These are phyloP conservation scores for Ganoderma sinense DNA, from an alignment of 1,284 basidiomycete species.

Conservation along the genomic window DNA sequence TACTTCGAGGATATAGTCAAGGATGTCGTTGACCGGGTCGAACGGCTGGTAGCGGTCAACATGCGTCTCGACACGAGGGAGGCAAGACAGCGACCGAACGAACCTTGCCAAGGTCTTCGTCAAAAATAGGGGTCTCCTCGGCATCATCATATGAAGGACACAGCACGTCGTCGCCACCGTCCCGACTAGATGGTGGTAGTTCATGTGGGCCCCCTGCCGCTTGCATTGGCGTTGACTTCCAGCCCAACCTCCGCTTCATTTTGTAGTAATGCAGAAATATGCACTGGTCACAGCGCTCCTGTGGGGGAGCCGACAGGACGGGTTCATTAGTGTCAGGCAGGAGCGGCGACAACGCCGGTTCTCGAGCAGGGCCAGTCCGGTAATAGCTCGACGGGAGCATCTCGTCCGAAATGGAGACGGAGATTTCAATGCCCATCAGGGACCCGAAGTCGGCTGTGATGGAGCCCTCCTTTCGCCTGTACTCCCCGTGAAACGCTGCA, in stretches of 20 bases:
- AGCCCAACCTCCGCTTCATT: constrained; percentile 26
- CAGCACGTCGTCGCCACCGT: constrained; percentile 1
- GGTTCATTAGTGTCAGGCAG: background rate
- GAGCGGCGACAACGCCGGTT: background rate
- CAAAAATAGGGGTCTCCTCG: background rate
- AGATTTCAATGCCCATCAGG: constrained; percentile 5
- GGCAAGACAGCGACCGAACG: background rate
- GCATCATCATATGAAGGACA: background rate
- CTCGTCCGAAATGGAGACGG: constrained; percentile 9
- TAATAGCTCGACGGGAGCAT: constrained; percentile 5
- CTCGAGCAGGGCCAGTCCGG: background rate
- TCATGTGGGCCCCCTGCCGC: constrained; percentile 31
- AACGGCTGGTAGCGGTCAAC: constrained; percentile 1
- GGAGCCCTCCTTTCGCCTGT: constrained; percentile 7
- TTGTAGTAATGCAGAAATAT: constrained; percentile 35
- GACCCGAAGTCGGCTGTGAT: constrained; percentile 10
- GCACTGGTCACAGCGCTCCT: constrained; percentile 28
- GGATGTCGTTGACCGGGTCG: constrained; percentile 21
- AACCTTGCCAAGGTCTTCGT: background rate
- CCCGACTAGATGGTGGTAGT: constrained; percentile 8
- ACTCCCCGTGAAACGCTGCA: constrained; percentile 18
- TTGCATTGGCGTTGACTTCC: constrained; percentile 12
- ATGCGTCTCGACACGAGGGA: background rate
- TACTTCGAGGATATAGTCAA: constrained; percentile 29
- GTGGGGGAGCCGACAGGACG: background rate